A percentile compares a stretch with the other conserved stretches of the same genome.
Evolutionary conservation across 345 rosid species (phyloP).

Genomic region (Eucalyptus lansdowneana): DNA sequence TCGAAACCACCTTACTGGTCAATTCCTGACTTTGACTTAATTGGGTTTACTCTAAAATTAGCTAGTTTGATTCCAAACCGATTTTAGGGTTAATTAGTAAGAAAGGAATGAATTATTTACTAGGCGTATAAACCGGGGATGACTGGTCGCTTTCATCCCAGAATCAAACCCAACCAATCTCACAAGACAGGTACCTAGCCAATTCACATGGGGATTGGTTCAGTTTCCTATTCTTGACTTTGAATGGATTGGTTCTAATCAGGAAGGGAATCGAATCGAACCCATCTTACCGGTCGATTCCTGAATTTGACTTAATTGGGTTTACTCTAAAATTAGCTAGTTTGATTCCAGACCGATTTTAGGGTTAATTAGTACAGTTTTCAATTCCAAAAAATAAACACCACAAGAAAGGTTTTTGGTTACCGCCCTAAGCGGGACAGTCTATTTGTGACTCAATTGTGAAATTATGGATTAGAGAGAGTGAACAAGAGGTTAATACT

Average conservation of each 20-base stretch:
- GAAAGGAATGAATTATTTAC: neutral
- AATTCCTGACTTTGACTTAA: neutral
- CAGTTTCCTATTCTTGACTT: neutral
- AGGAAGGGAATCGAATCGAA: neutral
- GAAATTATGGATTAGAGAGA: neutral
- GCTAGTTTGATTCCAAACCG: neutral
- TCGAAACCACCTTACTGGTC: neutral
- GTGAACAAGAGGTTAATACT: neutral
- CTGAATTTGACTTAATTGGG: neutral
- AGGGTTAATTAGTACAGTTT: neutral
- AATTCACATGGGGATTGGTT: neutral
- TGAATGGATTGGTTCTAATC: neutral
- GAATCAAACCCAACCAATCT: neutral
- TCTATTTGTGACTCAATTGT: neutral
- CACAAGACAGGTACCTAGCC: too few relatives aligned
- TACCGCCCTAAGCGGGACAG: neutral
- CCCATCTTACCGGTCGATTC: fast-evolving
- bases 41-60: neutral
- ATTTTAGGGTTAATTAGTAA: neutral
- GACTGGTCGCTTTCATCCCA: neutral
- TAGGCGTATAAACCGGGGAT: neutral
- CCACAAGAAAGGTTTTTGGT: neutral
- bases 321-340: neutral
- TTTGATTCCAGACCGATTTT: neutral
- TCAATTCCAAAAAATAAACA: too few relatives aligned